Evolutionary conservation across 352 stramenopile species (phyloP).

Genomic region (Blastocystis sp.): DNA sequence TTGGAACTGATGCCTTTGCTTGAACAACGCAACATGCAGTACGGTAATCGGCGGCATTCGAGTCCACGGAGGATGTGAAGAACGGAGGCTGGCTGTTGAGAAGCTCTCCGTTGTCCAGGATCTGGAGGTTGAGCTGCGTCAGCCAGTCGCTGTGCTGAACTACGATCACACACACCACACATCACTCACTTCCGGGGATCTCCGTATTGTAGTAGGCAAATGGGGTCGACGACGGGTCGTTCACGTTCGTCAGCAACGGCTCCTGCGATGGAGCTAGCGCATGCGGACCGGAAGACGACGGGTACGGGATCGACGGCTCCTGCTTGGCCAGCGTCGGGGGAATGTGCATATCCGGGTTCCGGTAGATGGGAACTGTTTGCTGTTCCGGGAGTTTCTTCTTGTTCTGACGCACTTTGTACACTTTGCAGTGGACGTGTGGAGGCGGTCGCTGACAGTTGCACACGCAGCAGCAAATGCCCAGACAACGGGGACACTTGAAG

Average conservation of each 20-base stretch:
- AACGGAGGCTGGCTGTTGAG: slow-evolving; percentile 13
- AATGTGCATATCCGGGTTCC: not conserved
- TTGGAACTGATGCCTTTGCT: slow-evolving; percentile 3
- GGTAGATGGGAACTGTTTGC: not conserved
- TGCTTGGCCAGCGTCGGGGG: not conserved
- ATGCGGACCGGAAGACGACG: not conserved
- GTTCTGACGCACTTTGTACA: slow-evolving; percentile 73
- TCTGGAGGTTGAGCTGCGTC: slow-evolving; percentile 62
- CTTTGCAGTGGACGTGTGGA: slow-evolving; percentile 73
- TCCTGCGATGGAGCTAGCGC: not conserved
- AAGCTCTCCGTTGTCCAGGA: slow-evolving; percentile 40
- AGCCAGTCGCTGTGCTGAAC: slow-evolving; percentile 70
- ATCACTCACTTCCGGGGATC: slow-evolving; percentile 22
- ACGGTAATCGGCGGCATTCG: slow-evolving; percentile 7
- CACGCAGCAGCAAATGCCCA: slow-evolving; percentile 70
- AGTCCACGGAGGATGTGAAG: slow-evolving; percentile 36
- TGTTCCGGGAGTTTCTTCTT: slow-evolving; percentile 29
- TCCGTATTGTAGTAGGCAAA: slow-evolving; percentile 36
- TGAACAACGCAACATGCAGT: not conserved
- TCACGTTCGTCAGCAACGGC: not conserved
- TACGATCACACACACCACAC: not conserved
- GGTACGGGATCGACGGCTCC: not conserved
- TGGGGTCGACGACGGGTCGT: not conserved
- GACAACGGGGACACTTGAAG: slow-evolving; percentile 72
- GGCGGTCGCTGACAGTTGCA: slow-evolving; percentile 61